A percentile compares a stretch with the other conserved stretches of the same genome.
Conservation (phyloP, 768 basidiomycete genomes). For the Wakefieldia striispora region DNA sequence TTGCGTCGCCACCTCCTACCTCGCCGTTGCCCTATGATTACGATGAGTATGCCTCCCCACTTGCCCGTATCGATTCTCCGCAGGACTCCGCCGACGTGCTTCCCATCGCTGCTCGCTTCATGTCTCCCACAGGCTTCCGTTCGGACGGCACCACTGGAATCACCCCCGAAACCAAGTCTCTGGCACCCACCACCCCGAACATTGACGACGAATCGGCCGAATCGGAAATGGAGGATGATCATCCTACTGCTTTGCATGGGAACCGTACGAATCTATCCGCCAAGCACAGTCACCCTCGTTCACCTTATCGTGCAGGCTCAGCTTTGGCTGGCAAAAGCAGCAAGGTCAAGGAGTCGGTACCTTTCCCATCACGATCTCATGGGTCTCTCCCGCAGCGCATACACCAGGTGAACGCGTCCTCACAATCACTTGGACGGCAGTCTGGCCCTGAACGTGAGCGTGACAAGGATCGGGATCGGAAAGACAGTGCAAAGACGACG, state of each 20-base stretch:
- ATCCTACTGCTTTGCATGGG: slow-evolving; percentile 32
- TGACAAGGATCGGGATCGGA: slow-evolving; percentile 48
- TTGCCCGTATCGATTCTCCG: slow-evolving; percentile 56
- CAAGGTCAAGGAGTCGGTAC: slow-evolving; percentile 50
- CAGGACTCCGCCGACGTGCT: slow-evolving; percentile 72
- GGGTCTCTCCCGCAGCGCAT: slow-evolving; percentile 64
- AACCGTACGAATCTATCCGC: slow-evolving; percentile 30
- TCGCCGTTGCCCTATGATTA: slow-evolving; percentile 61
- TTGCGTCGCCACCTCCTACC: slow-evolving; percentile 38
- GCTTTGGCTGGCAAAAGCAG: slow-evolving; percentile 39
- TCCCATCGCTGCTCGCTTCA: slow-evolving; percentile 88
- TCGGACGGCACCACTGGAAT: slow-evolving; percentile 43
- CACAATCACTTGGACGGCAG: slow-evolving; percentile 74
- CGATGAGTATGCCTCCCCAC: slow-evolving; percentile 51
- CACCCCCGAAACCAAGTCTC: slow-evolving; percentile 49
- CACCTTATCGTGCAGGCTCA: slow-evolving; percentile 63
- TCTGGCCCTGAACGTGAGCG: slow-evolving; percentile 45
- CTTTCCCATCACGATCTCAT: slow-evolving; percentile 80
- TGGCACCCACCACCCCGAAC: slow-evolving; percentile 47
- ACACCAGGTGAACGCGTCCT: slow-evolving; percentile 56
- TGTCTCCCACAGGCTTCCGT: slow-evolving; percentile 58
- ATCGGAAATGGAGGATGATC: slow-evolving; percentile 66
- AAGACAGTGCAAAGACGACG: slow-evolving; percentile 39
- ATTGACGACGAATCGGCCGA: slow-evolving; percentile 75
- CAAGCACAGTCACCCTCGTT: slow-evolving; percentile 70